A percentile compares a stretch with the other conserved stretches of the same genome.
phyloP scores from a whole-genome alignment of 2,329 filamentous ascomycete genomes.

The Knufia petricola region DNA sequence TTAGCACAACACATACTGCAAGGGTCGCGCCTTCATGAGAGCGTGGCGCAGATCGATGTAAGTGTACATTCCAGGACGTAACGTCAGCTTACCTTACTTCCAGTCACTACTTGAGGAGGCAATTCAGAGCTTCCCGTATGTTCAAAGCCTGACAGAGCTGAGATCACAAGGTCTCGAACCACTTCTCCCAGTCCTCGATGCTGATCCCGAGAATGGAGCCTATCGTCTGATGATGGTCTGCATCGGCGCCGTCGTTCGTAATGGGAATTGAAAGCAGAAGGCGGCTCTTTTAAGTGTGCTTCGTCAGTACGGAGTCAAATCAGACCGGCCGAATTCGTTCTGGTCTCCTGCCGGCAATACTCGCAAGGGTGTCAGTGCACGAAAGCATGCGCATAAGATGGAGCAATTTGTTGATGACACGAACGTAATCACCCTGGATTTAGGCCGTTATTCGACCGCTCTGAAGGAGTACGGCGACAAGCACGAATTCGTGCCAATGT shows the following conservation, averaged over 20 bases:
- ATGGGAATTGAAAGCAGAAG: background rate
- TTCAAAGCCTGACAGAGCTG: background rate
- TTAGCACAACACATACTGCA: background rate
- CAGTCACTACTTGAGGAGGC: background rate
- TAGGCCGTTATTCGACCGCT: background rate
- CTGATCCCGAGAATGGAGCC: background rate
- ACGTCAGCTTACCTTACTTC: background rate
- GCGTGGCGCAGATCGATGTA: background rate
- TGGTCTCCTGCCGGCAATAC: background rate
- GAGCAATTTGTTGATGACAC: conserved; percentile 1
- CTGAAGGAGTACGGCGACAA: conserved; percentile 1
- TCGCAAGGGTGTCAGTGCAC: background rate
- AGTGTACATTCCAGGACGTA: background rate
- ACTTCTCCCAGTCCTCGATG: background rate
- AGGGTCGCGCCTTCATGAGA: background rate
- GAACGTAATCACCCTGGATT: background rate
- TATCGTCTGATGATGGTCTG: background rate
- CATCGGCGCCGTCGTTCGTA: background rate
- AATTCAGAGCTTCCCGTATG: background rate
- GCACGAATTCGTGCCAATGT: background rate
- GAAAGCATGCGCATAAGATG: background rate
- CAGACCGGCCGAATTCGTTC: background rate
- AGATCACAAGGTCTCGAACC: background rate
- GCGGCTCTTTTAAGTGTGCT: background rate
- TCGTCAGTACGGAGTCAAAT: background rate